Percentiles rank a stretch among this genome's conserved stretches.
Conservation (phyloP, 768 basidiomycete genomes). For the Tulasnella sp. region DNA sequence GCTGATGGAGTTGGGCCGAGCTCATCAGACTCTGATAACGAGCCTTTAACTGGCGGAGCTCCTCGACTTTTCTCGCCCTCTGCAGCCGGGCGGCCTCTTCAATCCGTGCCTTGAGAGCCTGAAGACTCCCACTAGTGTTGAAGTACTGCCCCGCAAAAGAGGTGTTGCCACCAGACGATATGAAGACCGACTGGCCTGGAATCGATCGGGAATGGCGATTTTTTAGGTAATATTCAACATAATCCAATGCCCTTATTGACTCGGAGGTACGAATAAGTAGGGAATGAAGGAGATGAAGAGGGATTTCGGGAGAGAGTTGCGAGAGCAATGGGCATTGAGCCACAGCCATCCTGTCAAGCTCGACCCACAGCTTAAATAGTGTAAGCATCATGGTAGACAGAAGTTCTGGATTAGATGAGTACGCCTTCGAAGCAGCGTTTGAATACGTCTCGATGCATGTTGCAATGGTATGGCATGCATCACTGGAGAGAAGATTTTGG, state of each 20-base stretch:
- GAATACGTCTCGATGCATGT: neutral
- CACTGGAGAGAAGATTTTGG: neutral
- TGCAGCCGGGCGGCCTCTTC: constrained; percentile 18
- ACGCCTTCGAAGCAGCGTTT: neutral
- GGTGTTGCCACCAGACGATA: constrained; percentile 10
- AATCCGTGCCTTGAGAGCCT: constrained; percentile 9
- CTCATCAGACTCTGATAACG: too few species aligned
- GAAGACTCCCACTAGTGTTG: constrained; percentile 16
- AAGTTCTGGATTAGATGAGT: constrained; percentile 15
- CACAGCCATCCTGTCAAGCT: constrained; percentile 31
- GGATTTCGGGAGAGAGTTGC: constrained; percentile 37
- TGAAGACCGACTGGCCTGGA: constrained; percentile 29
- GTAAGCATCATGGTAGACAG: constrained; percentile 34
- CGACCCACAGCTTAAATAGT: constrained; percentile 37
- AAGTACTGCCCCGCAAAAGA: constrained; percentile 28
- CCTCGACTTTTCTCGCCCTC: neutral
- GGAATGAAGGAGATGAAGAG: constrained; percentile 28
- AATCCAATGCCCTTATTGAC: constrained; percentile 23
- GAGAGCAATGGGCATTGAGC: constrained; percentile 29
- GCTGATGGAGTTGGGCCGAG: too few species aligned
- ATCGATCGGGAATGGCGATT: constrained; percentile 21
- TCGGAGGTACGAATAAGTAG: constrained; percentile 31
- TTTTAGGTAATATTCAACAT: constrained; percentile 25
- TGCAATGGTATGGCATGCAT: neutral
- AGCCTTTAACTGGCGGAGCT: too few species aligned